Evolutionary conservation across 768 basidiomycete genomes (phyloP).

Genomic region (Tremella yokohamensis): DNA sequence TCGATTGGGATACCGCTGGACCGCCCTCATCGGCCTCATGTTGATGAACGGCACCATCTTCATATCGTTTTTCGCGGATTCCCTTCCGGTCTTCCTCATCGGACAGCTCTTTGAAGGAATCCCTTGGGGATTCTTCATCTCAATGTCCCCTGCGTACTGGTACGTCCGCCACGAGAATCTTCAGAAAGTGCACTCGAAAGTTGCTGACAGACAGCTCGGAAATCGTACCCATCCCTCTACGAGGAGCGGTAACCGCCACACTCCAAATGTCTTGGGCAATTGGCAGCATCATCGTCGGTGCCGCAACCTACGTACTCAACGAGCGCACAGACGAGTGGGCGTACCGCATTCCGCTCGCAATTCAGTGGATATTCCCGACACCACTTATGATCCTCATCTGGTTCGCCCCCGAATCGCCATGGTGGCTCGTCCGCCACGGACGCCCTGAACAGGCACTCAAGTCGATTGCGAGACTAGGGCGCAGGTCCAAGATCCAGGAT

Average conservation of each 20-base stretch:
- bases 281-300: constrained; percentile 48
- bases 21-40: constrained; percentile 32
- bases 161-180: too few relatives aligned
- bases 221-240: constrained; percentile 44
- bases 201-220: constrained; percentile 13
- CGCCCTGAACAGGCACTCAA: constrained; percentile 27
- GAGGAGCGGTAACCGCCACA: constrained; percentile 43
- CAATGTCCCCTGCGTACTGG: constrained; percentile 43
- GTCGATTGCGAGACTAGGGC: constrained; percentile 33
- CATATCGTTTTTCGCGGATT: constrained; percentile 39
- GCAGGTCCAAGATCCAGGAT: constrained; percentile 15
- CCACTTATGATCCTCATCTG: constrained; percentile 38
- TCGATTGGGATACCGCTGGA: constrained; percentile 38
- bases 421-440: constrained; percentile 48
- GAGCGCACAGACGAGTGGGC: constrained; percentile 16
- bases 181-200: too few relatives aligned
- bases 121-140: constrained; percentile 46
- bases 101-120: constrained; percentile 42
- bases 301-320: constrained; percentile 38
- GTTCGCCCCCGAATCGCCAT: constrained; percentile 48
- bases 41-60: constrained; percentile 39
- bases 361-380: constrained; percentile 48
- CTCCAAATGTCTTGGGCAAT: constrained; percentile 50
- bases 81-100: constrained; percentile 36
- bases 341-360: constrained; percentile 39